A percentile compares a stretch with the other conserved stretches of the same genome.
phyloP scores from a whole-genome alignment of 75 land plant species.

The Azolla pinnata region DNA sequence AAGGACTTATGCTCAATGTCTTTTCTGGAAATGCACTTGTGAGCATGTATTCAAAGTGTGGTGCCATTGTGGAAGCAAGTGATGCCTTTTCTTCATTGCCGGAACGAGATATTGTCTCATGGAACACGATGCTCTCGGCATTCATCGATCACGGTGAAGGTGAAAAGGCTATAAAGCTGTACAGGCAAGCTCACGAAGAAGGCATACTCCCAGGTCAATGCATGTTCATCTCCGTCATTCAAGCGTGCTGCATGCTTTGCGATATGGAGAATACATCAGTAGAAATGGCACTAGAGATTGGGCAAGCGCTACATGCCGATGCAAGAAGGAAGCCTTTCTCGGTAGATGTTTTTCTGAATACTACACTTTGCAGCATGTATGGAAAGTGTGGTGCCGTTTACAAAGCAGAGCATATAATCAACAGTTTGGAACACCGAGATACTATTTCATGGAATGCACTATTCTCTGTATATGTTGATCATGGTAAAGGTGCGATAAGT shows the following conservation, averaged over 20 bases:
- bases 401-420: constrained; percentile 1
- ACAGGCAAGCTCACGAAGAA: not conserved
- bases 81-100: constrained; percentile 5
- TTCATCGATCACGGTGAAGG: constrained; percentile 3
- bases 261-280: not conserved
- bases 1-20: no score
- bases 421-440: not conserved
- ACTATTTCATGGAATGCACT: constrained; percentile 1
- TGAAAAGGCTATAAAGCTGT: constrained; percentile 7
- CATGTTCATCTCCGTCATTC: not conserved
- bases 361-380: not conserved
- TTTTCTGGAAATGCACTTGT: no score
- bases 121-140: constrained; percentile 6
- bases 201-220: not conserved
- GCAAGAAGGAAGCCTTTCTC: not conserved
- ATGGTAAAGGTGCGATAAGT: constrained; percentile 8
- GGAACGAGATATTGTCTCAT: constrained; percentile 7
- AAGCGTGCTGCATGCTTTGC: constrained; percentile 1
- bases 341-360: not conserved
- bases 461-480: constrained; percentile 4
- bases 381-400: not conserved
- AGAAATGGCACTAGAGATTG: not conserved
- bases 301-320: not conserved
- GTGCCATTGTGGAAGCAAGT: constrained; percentile 7
- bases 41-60: constrained; percentile 7